Conservation (phyloP, 1,139 yeast genomes). For the Pichia sorboxylosa region DNA sequence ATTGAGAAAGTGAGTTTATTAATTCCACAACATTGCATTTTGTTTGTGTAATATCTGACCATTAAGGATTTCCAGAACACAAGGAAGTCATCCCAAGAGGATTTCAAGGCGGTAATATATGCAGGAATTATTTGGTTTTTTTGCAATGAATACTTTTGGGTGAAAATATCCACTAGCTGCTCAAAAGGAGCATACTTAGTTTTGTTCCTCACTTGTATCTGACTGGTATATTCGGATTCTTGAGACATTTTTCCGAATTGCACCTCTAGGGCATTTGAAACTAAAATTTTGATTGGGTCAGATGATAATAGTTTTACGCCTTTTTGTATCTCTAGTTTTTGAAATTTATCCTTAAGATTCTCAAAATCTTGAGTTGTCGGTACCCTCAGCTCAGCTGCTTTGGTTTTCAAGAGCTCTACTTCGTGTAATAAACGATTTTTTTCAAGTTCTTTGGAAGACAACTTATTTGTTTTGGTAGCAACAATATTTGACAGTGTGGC, state of each 20-base stretch:
- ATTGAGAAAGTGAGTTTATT: too few relatives aligned
- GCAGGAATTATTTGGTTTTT: not conserved
- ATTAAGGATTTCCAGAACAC: slow-evolving; percentile 11
- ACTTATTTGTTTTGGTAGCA: not conserved
- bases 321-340: slow-evolving; percentile 4
- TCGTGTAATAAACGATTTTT: slow-evolving; percentile 4
- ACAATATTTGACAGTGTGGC: slow-evolving; percentile 1
- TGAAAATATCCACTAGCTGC: slow-evolving; percentile 2
- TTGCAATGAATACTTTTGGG: not conserved
- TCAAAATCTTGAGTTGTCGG: slow-evolving; percentile 6
- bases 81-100: slow-evolving; percentile 6
- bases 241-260: not conserved
- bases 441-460: slow-evolving; percentile 2
- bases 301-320: slow-evolving; percentile 2
- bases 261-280: slow-evolving; percentile 1
- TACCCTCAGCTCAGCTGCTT: slow-evolving; percentile 2
- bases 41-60: slow-evolving; percentile 5
- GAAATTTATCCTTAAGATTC: slow-evolving; percentile 2
- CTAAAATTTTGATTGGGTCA: slow-evolving; percentile 3
- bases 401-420: slow-evolving; percentile 3
- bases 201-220: slow-evolving; percentile 1
- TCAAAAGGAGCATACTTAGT: slow-evolving; percentile 7
- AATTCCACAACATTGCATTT: too few relatives aligned
- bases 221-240: not conserved
- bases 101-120: slow-evolving; percentile 1